phyloP scores from a whole-genome alignment of 352 stramenopile species.

The Pythium aristosporum region DNA sequence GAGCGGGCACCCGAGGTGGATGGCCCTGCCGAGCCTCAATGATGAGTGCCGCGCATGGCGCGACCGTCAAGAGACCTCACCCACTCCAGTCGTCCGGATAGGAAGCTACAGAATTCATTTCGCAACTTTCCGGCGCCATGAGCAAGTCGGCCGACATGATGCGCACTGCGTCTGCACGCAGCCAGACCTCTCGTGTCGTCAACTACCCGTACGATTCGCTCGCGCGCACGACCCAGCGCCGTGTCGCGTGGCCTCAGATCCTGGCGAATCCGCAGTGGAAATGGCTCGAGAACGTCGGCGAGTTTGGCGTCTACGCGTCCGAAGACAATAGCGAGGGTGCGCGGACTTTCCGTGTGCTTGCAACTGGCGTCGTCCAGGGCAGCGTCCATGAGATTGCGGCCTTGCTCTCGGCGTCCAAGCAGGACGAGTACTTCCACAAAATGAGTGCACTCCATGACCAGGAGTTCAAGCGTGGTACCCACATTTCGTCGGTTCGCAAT shows the following conservation, averaged over 20 bases:
- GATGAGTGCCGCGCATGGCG: no score
- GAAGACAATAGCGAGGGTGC: not conserved
- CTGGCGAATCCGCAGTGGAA: conserved; percentile 10
- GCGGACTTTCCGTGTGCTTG: conserved; percentile 3
- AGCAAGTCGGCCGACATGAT: no score
- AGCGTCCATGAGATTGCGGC: conserved; percentile 7
- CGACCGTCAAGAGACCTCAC: no score
- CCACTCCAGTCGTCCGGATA: no score
- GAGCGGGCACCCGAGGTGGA: no score
- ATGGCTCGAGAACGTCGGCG: conserved; percentile 18
- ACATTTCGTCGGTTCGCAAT: not conserved
- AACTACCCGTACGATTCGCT: not conserved
- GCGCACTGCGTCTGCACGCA: not conserved
- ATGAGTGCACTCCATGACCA: conserved; percentile 17
- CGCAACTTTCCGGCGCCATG: no score
- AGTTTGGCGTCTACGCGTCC: conserved; percentile 17
- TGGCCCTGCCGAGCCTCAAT: no score
- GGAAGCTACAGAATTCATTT: no score
- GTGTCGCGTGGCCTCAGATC: conserved; percentile 9
- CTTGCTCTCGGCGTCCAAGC: conserved; percentile 4
- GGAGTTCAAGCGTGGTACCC: conserved; percentile 15
- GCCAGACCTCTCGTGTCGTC: not conserved
- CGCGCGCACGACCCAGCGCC: conserved; percentile 3
- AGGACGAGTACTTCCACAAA: conserved; percentile 8
- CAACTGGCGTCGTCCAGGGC: conserved; percentile 6